Evolutionary conservation across 306 rosid species (phyloP), one percentile per base, ranked within the genome.

Genomic region (Cucurbita maxima): DNA sequence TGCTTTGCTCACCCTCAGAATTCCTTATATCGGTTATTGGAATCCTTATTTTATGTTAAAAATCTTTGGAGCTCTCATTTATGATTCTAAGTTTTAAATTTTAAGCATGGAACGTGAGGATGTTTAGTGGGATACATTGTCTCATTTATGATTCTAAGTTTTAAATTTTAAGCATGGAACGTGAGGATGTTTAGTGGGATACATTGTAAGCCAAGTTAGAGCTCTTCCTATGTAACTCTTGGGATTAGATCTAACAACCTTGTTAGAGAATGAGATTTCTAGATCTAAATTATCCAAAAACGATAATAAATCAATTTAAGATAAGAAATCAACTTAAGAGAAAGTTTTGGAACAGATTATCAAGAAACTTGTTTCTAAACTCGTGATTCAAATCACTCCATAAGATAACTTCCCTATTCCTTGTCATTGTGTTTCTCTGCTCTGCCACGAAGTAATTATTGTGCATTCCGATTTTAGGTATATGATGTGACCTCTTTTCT

Each of bases 401-500:
- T 3, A 30, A 30, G 3, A 30, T 30, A 30, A 9, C 36, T 69
- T 30, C 11, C 20, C 44, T 48, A 44, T 7, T 48, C 44, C 6
- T 69, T 22, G 45, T 40, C 18, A 2, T 18, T 4, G 18, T 41
- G 56, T 61, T 71, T 61, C 37, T n/a, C 18, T 10, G 43, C 22
- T 51, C 36, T 71, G 30, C 5, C 61, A 25, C 75, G 10, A 16
- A 41, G 16, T n/a, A 14, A 64, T 45, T 40, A 19, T 16, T 4
- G 48, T 36, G 10, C 41, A n/a, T 70, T 70, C 74, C 70, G 19
- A 20, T 58, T 41, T 13, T 85, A 93, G 98, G 97, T 83, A 30
- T 90, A 94, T 68, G 85, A 94, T 88, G 96, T 94, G 71, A 90
- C 98, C 62, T 50, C 87, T 25, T 89, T 86, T 81, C 76, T 94